Percentiles rank a stretch among this genome's conserved stretches.
Conservation (phyloP, 208 protist species). For the Leishmania tropica region DNA sequence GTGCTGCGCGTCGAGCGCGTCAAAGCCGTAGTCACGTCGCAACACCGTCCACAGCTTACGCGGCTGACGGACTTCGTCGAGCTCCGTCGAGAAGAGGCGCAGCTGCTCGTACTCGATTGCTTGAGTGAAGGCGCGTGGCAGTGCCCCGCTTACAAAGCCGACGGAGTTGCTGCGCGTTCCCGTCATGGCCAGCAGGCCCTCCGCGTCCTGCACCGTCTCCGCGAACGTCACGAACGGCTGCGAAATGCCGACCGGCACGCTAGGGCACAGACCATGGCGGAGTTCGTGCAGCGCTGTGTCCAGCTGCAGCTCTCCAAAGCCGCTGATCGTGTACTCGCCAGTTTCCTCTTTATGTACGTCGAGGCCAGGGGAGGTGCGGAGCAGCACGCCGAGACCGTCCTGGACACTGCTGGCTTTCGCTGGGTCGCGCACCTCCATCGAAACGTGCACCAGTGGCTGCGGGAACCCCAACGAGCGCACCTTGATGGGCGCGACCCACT, state of each 20-base stretch:
- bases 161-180: slow-evolving; percentile 43
- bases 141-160: slow-evolving; percentile 55
- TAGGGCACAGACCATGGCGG: slow-evolving; percentile 70
- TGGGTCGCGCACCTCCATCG: slow-evolving; percentile 97
- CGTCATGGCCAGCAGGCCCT: slow-evolving; percentile 71
- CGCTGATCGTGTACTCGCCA: slow-evolving; percentile 98
- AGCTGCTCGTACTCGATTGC: slow-evolving; percentile 63
- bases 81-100: slow-evolving; percentile 36
- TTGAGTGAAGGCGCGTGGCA: slow-evolving; percentile 40
- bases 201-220: slow-evolving; percentile 97
- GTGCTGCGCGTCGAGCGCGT: slow-evolving; percentile 94
- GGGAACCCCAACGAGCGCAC: slow-evolving; percentile 35
- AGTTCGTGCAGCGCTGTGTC: slow-evolving; percentile 98
- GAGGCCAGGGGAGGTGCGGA: slow-evolving; percentile 91
- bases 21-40: slow-evolving; percentile 92
- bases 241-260: slow-evolving; percentile 66
- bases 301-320: slow-evolving; percentile 99
- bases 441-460: slow-evolving; percentile 92
- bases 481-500: slow-evolving; percentile 54
- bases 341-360: slow-evolving; percentile 96
- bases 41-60: slow-evolving; percentile 55
- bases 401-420: slow-evolving; percentile 95
- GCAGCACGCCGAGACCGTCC: slow-evolving; percentile 91
- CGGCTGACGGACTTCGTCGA: slow-evolving; percentile 12
- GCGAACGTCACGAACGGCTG: slow-evolving; percentile 97